These are phyloP conservation scores for Solidago caesia DNA, from an alignment of 129 eudicot species.

Conservation along the genomic window DNA sequence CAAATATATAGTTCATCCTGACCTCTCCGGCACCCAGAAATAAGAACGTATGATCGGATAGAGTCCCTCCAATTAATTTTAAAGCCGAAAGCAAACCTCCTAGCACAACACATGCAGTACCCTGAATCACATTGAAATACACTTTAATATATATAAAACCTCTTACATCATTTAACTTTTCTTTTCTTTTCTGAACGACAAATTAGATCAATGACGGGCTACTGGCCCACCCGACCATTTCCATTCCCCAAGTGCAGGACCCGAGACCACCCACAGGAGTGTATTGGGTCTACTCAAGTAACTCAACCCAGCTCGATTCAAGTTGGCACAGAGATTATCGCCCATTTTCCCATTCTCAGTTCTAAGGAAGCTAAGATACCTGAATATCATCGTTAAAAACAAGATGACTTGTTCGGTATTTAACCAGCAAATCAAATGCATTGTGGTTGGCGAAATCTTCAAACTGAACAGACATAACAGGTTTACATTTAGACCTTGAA, in stretches of 20 bases:
- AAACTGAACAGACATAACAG: conserved; percentile 35
- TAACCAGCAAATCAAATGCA: conserved; percentile 82
- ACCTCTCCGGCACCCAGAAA: conserved; percentile 95
- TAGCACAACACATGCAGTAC: conserved; percentile 80
- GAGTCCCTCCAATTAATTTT: conserved; percentile 63
- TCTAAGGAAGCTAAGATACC: conserved; percentile 43
- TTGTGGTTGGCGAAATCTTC: conserved; percentile 99
- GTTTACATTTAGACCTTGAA: conserved; percentile 1
- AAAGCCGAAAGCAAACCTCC: conserved; percentile 72
- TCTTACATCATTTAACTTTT: no score
- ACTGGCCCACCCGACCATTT: no score
- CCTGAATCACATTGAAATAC: conserved; percentile 39
- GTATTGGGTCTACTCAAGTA: background rate
- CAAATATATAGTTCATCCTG: conserved; percentile 23
- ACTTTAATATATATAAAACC: background rate
- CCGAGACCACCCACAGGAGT: no score
- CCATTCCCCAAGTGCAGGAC: no score
- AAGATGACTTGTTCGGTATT: conserved; percentile 80
- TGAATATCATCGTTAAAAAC: conserved; percentile 97
- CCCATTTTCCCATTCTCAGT: background rate
- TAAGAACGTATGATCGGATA: conserved; percentile 76
- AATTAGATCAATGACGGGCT: no score
- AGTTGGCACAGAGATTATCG: background rate
- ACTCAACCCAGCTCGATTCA: background rate
- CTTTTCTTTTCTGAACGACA: no score